Evolutionary conservation across 1,284 basidiomycete genomes (phyloP), one percentile per base, ranked within the genome.

Genomic region (Pholiota adiposa): DNA sequence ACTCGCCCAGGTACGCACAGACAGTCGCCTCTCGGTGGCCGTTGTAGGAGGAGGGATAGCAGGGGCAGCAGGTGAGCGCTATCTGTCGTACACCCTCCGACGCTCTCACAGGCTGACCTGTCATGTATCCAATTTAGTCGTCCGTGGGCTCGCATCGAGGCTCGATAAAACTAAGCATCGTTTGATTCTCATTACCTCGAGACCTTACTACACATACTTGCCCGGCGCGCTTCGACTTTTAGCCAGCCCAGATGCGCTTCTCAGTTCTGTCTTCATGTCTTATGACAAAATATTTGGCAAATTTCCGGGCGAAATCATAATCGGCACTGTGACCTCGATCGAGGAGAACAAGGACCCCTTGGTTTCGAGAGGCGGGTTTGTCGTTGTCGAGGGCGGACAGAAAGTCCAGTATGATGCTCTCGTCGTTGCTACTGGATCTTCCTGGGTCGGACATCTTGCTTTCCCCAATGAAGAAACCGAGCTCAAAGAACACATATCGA

Each of bases 381-480:
- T 89, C 16, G 67, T 79, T 0, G 74, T 88, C 16, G 73, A 77
- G 43, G 71, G 71, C 56, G 84, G 82, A 7, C 80, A 86, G 65
- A 71, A 66, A 21, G 61, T 88, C 14, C 63, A 71, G 8, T 89
- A 86, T 63, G 77, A 79, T 38, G 70, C 79, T 34, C 80, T 89
- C 46, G 76, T 89, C 11, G 69, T 90, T 23, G 82, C 86, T 0
- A 79, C 87, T 1, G 88, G 88, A 1, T 75, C 77, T n/a, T 72
- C 68, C 4, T 89, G 85, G 85, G 70, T 75, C 4, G 83, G 79
- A 1, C 77, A 82, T 1, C 64, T 84, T 34, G 68, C 73, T 21
- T 75, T 88, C 59, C 85, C 85, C 0, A 70, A 77, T 9, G 66
- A 70, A 4, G 72, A 75, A 18, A 69, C 68, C 18, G 79, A 79